These are phyloP conservation scores for Mortierella antarctica DNA, from an alignment of 192 early-diverging fungal genomes.

Conservation along the genomic window DNA sequence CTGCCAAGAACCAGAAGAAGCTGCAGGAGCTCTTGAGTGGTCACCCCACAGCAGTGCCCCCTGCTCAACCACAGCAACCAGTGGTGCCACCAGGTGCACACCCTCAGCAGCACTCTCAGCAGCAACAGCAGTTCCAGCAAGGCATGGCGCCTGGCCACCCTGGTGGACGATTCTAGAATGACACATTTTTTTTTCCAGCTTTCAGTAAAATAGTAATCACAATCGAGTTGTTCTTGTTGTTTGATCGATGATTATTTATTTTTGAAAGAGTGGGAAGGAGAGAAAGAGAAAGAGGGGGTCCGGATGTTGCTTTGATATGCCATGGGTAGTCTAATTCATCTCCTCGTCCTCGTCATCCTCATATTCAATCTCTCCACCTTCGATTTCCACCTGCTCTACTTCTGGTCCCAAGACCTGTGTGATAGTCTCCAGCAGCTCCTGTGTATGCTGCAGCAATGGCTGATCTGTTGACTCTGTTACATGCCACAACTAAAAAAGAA, in stretches of 20 bases:
- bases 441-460: slow-evolving; percentile 72
- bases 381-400: slow-evolving; percentile 62
- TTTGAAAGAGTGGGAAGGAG: too few species aligned
- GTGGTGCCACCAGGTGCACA: slow-evolving; percentile 21
- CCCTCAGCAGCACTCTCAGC: slow-evolving; percentile 1
- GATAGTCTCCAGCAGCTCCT: slow-evolving; percentile 75
- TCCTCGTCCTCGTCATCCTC: slow-evolving; percentile 71
- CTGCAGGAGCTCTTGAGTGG: slow-evolving; percentile 45
- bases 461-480: slow-evolving; percentile 74
- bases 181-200: neutral
- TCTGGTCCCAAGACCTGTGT: slow-evolving; percentile 62
- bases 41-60: slow-evolving; percentile 6
- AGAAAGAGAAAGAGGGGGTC: too few species aligned
- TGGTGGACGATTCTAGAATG: slow-evolving; percentile 33
- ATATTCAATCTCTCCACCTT: slow-evolving; percentile 51
- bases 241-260: too few species aligned
- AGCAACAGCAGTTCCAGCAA: slow-evolving; percentile 26
- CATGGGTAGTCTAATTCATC: slow-evolving; percentile 31
- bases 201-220: too few species aligned
- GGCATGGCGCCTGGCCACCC: slow-evolving; percentile 35
- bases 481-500: slow-evolving; percentile 65
- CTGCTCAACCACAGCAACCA: slow-evolving; percentile 7
- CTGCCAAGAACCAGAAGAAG: slow-evolving; percentile 66
- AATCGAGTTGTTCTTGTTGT: too few species aligned
- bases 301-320: neutral